phyloP scores from a whole-genome alignment of 2,329 filamentous ascomycete species.

The Periconia sp. region DNA sequence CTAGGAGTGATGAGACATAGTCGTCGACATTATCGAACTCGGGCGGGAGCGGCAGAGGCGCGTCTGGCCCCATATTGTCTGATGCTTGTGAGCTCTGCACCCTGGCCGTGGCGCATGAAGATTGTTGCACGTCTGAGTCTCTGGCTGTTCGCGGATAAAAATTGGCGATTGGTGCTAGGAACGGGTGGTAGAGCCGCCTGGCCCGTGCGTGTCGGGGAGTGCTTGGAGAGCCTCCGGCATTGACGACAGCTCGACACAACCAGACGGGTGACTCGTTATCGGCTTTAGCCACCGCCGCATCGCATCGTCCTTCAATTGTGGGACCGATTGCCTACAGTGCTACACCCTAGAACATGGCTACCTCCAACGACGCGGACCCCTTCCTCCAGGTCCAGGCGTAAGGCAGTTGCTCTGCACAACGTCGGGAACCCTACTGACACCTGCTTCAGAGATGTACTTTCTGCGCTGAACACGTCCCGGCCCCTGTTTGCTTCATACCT shows the following conservation, averaged over 20 bases:
- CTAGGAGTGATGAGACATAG: slow-evolving; percentile 79
- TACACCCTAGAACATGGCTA: slow-evolving; percentile 44
- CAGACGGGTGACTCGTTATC: slow-evolving; percentile 1
- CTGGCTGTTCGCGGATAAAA: too few species aligned
- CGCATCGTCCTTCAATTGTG: slow-evolving; percentile 9
- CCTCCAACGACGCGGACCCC: slow-evolving; percentile 51
- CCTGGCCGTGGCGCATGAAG: too few species aligned
- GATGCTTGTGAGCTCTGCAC: slow-evolving; percentile 2
- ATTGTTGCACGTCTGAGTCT: too few species aligned
- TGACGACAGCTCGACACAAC: neutral
- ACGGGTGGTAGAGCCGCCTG: too few species aligned
- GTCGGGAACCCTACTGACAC: slow-evolving; percentile 28
- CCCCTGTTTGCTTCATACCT: slow-evolving; percentile 93
- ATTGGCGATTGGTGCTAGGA: neutral
- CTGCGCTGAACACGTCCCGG: slow-evolving; percentile 79
- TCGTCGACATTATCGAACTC: slow-evolving; percentile 74
- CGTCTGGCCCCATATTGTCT: slow-evolving; percentile 54
- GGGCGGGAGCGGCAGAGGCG: slow-evolving; percentile 70
- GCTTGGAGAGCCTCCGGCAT: slow-evolving; percentile 5
- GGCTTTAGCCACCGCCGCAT: slow-evolving; percentile 11
- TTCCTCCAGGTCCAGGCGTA: slow-evolving; percentile 59
- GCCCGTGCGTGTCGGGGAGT: neutral
- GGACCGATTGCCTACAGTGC: slow-evolving; percentile 11
- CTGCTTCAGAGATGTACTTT: slow-evolving; percentile 78
- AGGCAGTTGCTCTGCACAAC: slow-evolving; percentile 14